phyloP scores from a whole-genome alignment of 768 basidiomycete species.

The Clavaria fumosa region DNA sequence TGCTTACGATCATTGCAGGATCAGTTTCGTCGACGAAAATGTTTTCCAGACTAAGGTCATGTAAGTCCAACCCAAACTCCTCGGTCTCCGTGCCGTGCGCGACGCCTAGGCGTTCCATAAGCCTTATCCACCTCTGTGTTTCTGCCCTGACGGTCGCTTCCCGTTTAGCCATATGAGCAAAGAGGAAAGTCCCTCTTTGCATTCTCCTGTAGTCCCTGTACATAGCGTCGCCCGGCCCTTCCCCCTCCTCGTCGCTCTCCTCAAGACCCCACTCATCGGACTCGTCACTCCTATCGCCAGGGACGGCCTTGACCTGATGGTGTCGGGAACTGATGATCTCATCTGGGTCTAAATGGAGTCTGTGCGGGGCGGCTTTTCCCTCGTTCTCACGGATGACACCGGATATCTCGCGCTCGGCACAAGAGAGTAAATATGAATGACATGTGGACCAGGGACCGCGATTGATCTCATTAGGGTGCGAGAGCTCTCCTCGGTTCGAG shows the following conservation, averaged over 20 bases:
- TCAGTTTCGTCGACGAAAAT: slow-evolving; percentile 65
- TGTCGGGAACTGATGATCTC: slow-evolving; percentile 59
- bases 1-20: slow-evolving; percentile 52
- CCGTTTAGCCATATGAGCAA: slow-evolving; percentile 51
- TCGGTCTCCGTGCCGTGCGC: slow-evolving; percentile 25
- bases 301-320: slow-evolving; percentile 49
- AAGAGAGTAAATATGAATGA: slow-evolving; percentile 45
- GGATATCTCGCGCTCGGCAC: slow-evolving; percentile 51
- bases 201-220: slow-evolving; percentile 73
- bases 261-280: slow-evolving; percentile 68
- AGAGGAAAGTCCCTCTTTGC: slow-evolving; percentile 65
- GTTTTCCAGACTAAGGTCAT: slow-evolving; percentile 76
- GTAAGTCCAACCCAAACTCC: slow-evolving; percentile 70
- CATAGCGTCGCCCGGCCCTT: slow-evolving; percentile 61
- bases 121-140: slow-evolving; percentile 51
- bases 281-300: slow-evolving; percentile 61
- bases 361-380: slow-evolving; percentile 60
- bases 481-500: slow-evolving; percentile 59
- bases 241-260: slow-evolving; percentile 71
- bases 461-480: slow-evolving; percentile 51
- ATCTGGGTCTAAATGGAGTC: slow-evolving; percentile 66
- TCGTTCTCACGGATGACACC: slow-evolving; percentile 69
- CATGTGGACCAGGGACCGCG: slow-evolving; percentile 67
- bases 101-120: slow-evolving; percentile 46
- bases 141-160: slow-evolving; percentile 51